Conservation (phyloP, 495 filamentous ascomycete genomes). For the Poronia punctata region DNA sequence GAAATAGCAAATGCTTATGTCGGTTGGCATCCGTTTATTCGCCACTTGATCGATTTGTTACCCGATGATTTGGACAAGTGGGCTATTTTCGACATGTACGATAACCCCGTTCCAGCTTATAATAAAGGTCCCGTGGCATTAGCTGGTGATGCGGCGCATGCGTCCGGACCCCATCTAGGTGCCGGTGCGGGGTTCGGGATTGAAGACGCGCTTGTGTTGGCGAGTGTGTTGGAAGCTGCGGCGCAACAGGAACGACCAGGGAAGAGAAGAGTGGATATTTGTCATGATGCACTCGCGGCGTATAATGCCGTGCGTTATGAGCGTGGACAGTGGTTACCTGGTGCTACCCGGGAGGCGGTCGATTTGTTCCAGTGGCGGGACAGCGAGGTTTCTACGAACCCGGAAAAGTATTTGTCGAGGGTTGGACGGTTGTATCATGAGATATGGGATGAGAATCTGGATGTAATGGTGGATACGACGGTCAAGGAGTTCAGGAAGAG, state of each 20-base stretch:
- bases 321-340: slow-evolving; percentile 32
- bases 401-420: slow-evolving; percentile 22
- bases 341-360: slow-evolving; percentile 27
- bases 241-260: slow-evolving; percentile 5
- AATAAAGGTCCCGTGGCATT: slow-evolving; percentile 13
- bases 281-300: slow-evolving; percentile 26
- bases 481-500: slow-evolving; percentile 5
- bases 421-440: slow-evolving; percentile 25
- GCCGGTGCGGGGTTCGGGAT: slow-evolving; percentile 50
- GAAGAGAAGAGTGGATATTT: slow-evolving; percentile 10
- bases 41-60: slow-evolving; percentile 27
- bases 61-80: slow-evolving; percentile 32
- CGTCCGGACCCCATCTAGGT: slow-evolving; percentile 40
- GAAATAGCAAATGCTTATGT: slow-evolving; percentile 29
- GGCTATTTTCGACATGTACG: slow-evolving; percentile 39
- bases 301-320: slow-evolving; percentile 33
- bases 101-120: slow-evolving; percentile 32
- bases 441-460: slow-evolving; percentile 37
- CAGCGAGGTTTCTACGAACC: slow-evolving; percentile 17
- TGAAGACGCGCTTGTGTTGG: slow-evolving; percentile 45
- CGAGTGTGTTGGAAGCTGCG: slow-evolving; percentile 29
- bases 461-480: slow-evolving; percentile 23
- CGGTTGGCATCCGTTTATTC: slow-evolving; percentile 34
- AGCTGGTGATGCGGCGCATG: slow-evolving; percentile 35
- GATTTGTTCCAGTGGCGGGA: slow-evolving; percentile 37